Evolutionary conservation across 371 early-diverging fungal genomes (phyloP).

Genomic region (Mortierella sp.): DNA sequence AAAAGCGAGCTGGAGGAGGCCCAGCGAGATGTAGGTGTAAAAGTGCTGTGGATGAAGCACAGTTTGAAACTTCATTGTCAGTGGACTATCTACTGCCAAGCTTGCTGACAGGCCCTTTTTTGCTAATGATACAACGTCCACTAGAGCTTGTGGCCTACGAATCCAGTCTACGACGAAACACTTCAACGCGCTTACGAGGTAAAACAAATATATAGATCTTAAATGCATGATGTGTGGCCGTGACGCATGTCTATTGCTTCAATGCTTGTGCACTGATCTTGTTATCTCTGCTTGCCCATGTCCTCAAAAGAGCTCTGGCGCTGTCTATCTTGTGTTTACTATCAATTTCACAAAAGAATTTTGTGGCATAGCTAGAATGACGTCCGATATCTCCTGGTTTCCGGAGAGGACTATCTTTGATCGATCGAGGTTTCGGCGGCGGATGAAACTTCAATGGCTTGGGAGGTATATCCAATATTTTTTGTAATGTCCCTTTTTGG

Average conservation of each 20-base stretch:
- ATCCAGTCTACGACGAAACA: conserved; percentile 20
- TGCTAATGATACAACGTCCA: not conserved
- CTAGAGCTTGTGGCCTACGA: conserved; percentile 38
- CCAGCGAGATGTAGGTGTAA: conserved; percentile 4
- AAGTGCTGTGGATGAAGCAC: not conserved
- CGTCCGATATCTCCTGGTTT: conserved; percentile 32
- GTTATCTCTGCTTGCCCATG: not conserved
- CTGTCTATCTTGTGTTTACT: conserved; percentile 27
- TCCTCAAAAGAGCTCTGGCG: conserved; percentile 6
- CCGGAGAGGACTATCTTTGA: conserved; percentile 31
- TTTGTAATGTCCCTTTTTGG: not conserved
- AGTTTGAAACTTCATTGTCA: not conserved
- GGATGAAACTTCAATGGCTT: conserved; percentile 33
- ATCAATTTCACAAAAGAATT: conserved; percentile 15
- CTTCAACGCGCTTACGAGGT: conserved; percentile 27
- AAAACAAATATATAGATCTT: not conserved
- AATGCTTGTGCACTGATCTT: not conserved
- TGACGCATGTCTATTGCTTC: not conserved
- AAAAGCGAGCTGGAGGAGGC: conserved; percentile 21
- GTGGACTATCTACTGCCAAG: not conserved
- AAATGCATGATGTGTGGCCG: not conserved
- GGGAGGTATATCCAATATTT: conserved; percentile 7
- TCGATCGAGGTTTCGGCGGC: conserved; percentile 16
- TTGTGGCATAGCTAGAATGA: conserved; percentile 35
- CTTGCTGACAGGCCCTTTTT: not conserved